A percentile compares a stretch with the other conserved stretches of the same genome.
These are phyloP conservation scores for Daldinia caldariorum DNA, from an alignment of 495 filamentous ascomycete genomes.

Conservation along the genomic window DNA sequence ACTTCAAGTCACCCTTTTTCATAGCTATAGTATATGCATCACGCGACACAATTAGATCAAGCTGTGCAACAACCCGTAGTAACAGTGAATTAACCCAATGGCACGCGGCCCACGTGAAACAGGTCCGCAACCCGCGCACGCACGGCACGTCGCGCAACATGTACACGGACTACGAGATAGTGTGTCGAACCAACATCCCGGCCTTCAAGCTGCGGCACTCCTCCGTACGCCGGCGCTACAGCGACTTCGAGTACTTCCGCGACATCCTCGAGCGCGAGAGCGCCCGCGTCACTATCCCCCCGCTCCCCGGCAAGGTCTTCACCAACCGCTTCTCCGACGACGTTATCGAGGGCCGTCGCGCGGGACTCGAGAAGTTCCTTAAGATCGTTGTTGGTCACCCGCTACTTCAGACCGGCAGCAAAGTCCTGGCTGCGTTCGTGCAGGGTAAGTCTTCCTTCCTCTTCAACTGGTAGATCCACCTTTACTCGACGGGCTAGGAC, in stretches of 20 bases:
- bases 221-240: conserved; percentile 90
- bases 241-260: conserved; percentile 98
- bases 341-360: conserved; percentile 94
- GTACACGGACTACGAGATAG: conserved; percentile 99
- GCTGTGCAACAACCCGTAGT: conserved; percentile 7
- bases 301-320: conserved; percentile 95
- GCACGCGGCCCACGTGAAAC: not conserved
- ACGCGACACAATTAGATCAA: conserved; percentile 26
- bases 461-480: not conserved
- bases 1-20: conserved; percentile 7
- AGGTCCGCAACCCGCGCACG: conserved; percentile 96
- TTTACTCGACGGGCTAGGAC: not conserved
- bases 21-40: conserved; percentile 3
- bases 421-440: conserved; percentile 94
- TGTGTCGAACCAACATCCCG: conserved; percentile 97
- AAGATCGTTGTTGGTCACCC: conserved; percentile 98
- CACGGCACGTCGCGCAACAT: conserved; percentile 93
- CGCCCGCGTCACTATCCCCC: conserved; percentile 93
- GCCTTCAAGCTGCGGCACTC: conserved; percentile 91
- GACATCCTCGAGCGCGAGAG: conserved; percentile 96
- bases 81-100: conserved; percentile 14
- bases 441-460: conserved; percentile 73
- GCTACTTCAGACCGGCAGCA: conserved; percentile 95
- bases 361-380: conserved; percentile 92
- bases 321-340: conserved; percentile 98